These are phyloP conservation scores for Magnaporthiopsis incrustans DNA, from an alignment of 2,329 filamentous ascomycete genomes.

Conservation along the genomic window DNA sequence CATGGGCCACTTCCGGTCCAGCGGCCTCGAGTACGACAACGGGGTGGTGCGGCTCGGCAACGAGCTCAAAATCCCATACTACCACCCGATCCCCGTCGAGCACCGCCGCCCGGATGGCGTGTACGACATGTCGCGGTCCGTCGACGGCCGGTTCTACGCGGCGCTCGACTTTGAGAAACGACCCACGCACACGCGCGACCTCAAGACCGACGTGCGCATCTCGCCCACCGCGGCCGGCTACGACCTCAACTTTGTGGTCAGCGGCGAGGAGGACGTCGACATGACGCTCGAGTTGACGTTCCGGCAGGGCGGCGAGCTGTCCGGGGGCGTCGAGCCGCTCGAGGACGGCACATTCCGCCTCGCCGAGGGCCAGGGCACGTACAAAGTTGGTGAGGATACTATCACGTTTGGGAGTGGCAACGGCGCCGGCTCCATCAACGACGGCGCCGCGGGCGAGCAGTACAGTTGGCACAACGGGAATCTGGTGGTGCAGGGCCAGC, in stretches of 20 bases:
- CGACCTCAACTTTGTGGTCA: constrained; percentile 1
- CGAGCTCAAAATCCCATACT: constrained; percentile 6
- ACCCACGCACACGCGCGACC: constrained; percentile 1
- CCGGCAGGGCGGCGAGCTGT: constrained; percentile 1
- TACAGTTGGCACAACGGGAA: constrained; percentile 5
- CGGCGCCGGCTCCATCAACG: constrained; percentile 1
- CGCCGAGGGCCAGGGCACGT: constrained; percentile 2
- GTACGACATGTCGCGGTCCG: not conserved
- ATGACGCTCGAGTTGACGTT: constrained; percentile 4
- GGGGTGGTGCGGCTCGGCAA: not conserved
- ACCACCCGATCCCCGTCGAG: constrained; percentile 3
- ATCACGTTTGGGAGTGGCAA: constrained; percentile 4
- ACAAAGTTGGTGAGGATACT: constrained; percentile 1
- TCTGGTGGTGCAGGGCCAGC: not conserved
- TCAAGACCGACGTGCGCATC: constrained; percentile 4
- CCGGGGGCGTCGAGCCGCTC: not conserved
- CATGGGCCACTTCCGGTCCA: constrained; percentile 6
- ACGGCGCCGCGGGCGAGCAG: constrained; percentile 1
- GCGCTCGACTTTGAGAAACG: constrained; percentile 5
- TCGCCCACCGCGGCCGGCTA: constrained; percentile 2
- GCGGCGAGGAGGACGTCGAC: constrained; percentile 3
- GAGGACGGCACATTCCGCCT: not conserved
- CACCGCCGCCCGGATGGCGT: not conserved
- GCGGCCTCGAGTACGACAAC: not conserved
- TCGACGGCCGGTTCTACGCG: constrained; percentile 4